Conservation (phyloP, 2,329 filamentous ascomycete species). For the Aureobasidium subglaciale region DNA sequence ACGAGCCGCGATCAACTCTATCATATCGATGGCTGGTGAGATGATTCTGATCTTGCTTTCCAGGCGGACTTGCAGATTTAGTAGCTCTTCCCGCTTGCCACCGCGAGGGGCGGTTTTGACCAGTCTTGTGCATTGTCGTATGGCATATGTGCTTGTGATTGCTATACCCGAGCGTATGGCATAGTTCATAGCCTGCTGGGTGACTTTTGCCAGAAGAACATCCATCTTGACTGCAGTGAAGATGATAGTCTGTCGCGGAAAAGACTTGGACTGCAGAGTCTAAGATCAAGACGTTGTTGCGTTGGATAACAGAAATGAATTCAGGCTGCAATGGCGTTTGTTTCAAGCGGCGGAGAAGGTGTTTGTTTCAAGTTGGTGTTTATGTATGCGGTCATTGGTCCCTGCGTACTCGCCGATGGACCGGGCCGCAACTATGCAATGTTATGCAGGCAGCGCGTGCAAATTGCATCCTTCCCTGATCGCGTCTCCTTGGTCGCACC, state of each 20-base stretch:
- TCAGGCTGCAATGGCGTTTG: conserved; percentile 11
- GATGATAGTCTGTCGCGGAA: background rate
- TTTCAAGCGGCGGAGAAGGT: conserved; percentile 7
- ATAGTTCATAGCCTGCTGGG: conserved; percentile 82
- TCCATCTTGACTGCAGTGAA: conserved; percentile 55
- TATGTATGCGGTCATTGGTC: background rate
- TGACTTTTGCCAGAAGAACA: conserved; percentile 55
- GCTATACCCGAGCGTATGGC: conserved; percentile 82
- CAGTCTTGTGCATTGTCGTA: conserved; percentile 71
- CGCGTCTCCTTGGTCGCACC: background rate
- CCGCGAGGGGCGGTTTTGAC: conserved; percentile 68
- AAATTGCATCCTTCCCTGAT: background rate
- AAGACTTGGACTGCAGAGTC: background rate
- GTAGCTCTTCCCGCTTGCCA: conserved; percentile 63
- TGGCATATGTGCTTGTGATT: conserved; percentile 77
- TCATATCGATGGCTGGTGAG: conserved; percentile 83
- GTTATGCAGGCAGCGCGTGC: background rate
- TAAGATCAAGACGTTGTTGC: background rate
- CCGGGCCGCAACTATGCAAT: background rate
- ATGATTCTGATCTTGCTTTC: conserved; percentile 86
- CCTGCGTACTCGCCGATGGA: background rate
- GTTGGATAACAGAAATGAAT: background rate
- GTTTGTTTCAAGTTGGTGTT: conserved; percentile 15
- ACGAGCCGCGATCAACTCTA: conserved; percentile 74
- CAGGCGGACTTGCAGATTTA: conserved; percentile 63